These are phyloP conservation scores for Phytophthora niederhauseri DNA, from an alignment of 352 stramenopile genomes.

Conservation along the genomic window DNA sequence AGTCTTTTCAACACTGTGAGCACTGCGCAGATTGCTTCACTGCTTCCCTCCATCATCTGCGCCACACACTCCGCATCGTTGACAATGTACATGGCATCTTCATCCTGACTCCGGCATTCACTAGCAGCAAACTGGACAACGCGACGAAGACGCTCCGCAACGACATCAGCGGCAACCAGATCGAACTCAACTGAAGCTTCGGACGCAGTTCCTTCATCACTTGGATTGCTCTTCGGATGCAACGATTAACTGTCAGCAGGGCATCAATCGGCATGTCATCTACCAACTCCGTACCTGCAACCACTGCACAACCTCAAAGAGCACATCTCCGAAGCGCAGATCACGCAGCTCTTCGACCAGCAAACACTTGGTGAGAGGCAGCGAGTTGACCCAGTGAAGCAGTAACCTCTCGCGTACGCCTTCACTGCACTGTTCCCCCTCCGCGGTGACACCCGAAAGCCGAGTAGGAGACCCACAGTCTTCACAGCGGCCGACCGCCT, in stretches of 20 bases:
- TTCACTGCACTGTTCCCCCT: neutral
- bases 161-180: slow-evolving; percentile 1
- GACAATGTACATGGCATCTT: slow-evolving; percentile 54
- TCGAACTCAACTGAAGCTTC: slow-evolving; percentile 9
- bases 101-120: slow-evolving; percentile 44
- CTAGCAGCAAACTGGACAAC: slow-evolving; percentile 54
- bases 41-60: slow-evolving; percentile 43
- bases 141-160: slow-evolving; percentile 26
- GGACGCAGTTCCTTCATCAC: neutral
- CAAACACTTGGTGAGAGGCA: slow-evolving; percentile 62
- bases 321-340: slow-evolving; percentile 64
- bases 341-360: slow-evolving; percentile 61
- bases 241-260: slow-evolving; percentile 8
- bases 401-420: slow-evolving; percentile 43
- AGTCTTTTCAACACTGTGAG: slow-evolving; percentile 53
- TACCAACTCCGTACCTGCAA: slow-evolving; percentile 22
- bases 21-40: slow-evolving; percentile 50
- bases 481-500: neutral
- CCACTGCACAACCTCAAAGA: slow-evolving; percentile 54
- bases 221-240: slow-evolving; percentile 3
- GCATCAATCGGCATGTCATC: neutral
- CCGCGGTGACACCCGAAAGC: neutral
- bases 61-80: slow-evolving; percentile 48
- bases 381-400: slow-evolving; percentile 79
- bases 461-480: slow-evolving; percentile 5